A percentile compares a stretch with the other conserved stretches of the same genome.
These are phyloP conservation scores for Sugiyamaella grinbergsii DNA, from an alignment of 1,139 yeast genomes.

Conservation along the genomic window DNA sequence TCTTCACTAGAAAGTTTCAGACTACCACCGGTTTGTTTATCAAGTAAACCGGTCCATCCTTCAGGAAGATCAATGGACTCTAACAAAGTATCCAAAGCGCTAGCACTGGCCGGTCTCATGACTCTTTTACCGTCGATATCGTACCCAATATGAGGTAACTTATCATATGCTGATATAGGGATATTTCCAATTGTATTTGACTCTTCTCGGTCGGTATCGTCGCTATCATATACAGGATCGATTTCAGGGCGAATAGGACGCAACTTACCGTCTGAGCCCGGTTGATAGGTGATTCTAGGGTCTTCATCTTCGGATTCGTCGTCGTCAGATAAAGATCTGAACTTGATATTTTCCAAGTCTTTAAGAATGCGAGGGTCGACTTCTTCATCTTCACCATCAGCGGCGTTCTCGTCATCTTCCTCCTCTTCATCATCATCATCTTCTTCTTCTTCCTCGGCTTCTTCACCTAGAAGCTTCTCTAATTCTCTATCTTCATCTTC, in stretches of 20 bases:
- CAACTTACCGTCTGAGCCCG: constrained; percentile 74
- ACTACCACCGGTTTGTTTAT: constrained; percentile 85
- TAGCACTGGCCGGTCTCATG: constrained; percentile 97
- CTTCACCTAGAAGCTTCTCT: constrained; percentile 31
- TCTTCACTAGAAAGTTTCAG: constrained; percentile 88
- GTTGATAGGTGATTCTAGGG: constrained; percentile 33
- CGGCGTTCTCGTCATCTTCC: constrained; percentile 34
- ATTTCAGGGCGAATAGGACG: constrained; percentile 84
- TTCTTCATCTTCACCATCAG: constrained; percentile 31
- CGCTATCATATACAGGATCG: constrained; percentile 88
- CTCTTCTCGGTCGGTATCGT: constrained; percentile 86
- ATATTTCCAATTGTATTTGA: constrained; percentile 89
- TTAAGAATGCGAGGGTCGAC: constrained; percentile 28
- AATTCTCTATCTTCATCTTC: constrained; percentile 32
- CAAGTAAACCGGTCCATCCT: constrained; percentile 97
- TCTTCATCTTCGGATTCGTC: constrained; percentile 32
- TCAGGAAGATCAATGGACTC: constrained; percentile 92
- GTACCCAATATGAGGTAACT: constrained; percentile 96
- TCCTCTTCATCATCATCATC: constrained; percentile 29
- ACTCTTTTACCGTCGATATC: constrained; percentile 96
- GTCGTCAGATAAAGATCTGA: constrained; percentile 28
- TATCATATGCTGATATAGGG: constrained; percentile 91
- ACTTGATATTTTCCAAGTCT: constrained; percentile 29
- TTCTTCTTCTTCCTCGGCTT: constrained; percentile 30
- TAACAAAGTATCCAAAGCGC: constrained; percentile 85